Evolutionary conservation across 257 asterid species (phyloP).

Genomic region (Leonotis leonurus): DNA sequence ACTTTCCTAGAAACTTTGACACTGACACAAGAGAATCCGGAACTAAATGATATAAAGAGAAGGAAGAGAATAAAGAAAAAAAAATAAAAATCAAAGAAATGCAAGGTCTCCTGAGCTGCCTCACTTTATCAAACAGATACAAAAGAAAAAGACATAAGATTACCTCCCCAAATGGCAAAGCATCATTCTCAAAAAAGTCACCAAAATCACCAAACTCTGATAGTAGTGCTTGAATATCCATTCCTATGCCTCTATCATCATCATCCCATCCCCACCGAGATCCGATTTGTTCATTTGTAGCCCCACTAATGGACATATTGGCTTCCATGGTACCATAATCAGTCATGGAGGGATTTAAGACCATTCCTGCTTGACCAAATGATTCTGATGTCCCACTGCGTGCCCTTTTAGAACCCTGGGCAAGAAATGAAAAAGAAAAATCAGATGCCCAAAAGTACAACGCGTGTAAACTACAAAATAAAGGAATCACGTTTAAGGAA

Average conservation of each 20-base stretch:
- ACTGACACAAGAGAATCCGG: background rate
- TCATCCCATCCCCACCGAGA: slow-evolving; percentile 92
- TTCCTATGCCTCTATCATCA: slow-evolving; percentile 65
- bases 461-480: background rate
- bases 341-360: slow-evolving; percentile 58
- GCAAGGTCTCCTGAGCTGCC: background rate
- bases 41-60: background rate
- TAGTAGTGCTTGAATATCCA: slow-evolving; percentile 84
- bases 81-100: background rate
- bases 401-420: slow-evolving; percentile 74
- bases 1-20: background rate
- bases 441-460: background rate
- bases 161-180: slow-evolving; percentile 95
- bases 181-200: slow-evolving; percentile 86
- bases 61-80: background rate
- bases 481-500: background rate
- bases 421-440: slow-evolving; percentile 1
- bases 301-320: slow-evolving; percentile 45
- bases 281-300: slow-evolving; percentile 49
- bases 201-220: slow-evolving; percentile 98
- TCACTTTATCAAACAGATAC: background rate
- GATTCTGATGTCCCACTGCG: slow-evolving; percentile 81
- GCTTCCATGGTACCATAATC: slow-evolving; percentile 71
- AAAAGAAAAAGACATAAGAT: slow-evolving; percentile 1
- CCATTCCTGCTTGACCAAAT: slow-evolving; percentile 65